Conservation (phyloP, 2,329 filamentous ascomycete genomes). For the Dryadomyces quercus-mongolicae region DNA sequence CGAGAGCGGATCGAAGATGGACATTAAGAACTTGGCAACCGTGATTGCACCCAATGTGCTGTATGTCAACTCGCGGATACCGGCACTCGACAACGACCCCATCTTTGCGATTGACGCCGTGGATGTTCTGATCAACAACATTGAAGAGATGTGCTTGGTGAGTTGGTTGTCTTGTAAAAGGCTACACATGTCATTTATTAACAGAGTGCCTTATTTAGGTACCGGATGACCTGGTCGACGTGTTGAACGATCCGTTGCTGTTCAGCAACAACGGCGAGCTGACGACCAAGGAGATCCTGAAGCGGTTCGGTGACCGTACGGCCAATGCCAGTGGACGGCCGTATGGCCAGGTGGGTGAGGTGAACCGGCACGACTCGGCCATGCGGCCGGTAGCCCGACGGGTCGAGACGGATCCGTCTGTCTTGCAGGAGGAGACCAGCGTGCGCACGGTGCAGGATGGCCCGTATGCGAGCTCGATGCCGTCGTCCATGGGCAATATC, state of each 20-base stretch:
- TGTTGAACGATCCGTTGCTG: constrained; percentile 71
- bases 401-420: constrained; percentile 78
- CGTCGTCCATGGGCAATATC: not conserved
- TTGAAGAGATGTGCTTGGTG: constrained; percentile 96
- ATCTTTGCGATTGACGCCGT: constrained; percentile 92
- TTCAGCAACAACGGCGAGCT: constrained; percentile 77
- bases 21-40: constrained; percentile 91
- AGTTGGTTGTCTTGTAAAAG: constrained; percentile 30
- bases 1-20: constrained; percentile 97
- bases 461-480: constrained; percentile 16
- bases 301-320: constrained; percentile 72
- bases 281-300: constrained; percentile 94
- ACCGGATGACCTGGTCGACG: constrained; percentile 77
- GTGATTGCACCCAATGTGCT: constrained; percentile 96
- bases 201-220: no score
- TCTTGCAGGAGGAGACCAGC: constrained; percentile 74
- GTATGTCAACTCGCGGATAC: constrained; percentile 54
- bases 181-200: no score
- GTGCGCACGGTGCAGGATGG: constrained; percentile 65
- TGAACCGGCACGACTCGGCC: constrained; percentile 46
- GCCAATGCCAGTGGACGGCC: constrained; percentile 37
- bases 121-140: constrained; percentile 79
- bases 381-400: constrained; percentile 42
- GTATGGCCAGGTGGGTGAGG: constrained; percentile 46
- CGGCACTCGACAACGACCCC: constrained; percentile 69